These are phyloP conservation scores for Baudoinia panamericana DNA, from an alignment of 495 filamentous ascomycete genomes.

Conservation along the genomic window DNA sequence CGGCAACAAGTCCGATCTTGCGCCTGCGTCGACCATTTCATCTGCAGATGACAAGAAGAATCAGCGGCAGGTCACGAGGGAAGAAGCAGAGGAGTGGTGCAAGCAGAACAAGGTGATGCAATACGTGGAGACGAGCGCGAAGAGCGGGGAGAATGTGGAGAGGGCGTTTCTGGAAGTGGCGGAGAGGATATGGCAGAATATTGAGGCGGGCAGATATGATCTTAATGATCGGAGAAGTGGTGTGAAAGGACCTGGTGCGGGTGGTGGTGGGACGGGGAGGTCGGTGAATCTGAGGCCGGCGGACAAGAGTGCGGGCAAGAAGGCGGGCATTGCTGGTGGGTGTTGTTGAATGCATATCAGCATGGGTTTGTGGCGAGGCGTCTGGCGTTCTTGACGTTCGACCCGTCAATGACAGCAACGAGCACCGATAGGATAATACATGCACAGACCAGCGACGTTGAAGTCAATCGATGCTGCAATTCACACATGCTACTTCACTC, in stretches of 20 bases:
- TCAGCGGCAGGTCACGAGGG: conserved; percentile 59
- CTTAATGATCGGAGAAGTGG: conserved; percentile 85
- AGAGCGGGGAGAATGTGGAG: conserved; percentile 86
- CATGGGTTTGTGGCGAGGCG: not conserved
- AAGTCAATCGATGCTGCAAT: too few relatives aligned
- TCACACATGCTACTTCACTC: too few relatives aligned
- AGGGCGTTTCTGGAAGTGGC: conserved; percentile 84
- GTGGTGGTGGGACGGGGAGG: conserved; percentile 36
- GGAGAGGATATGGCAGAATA: conserved; percentile 87
- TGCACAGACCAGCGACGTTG: too few relatives aligned
- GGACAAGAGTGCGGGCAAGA: conserved; percentile 36
- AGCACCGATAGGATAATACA: too few relatives aligned
- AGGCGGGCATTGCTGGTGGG: conserved; percentile 33
- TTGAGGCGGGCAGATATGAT: conserved; percentile 85
- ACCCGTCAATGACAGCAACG: too few relatives aligned
- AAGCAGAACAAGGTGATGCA: conserved; percentile 63
- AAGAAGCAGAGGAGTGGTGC: conserved; percentile 84
- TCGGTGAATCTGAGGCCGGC: conserved; percentile 48
- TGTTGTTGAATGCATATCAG: conserved; percentile 36
- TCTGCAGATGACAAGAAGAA: conserved; percentile 36
- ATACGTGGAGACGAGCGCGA: conserved; percentile 93
- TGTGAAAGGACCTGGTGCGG: conserved; percentile 63
- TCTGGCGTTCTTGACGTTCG: not conserved
- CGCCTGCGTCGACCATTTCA: conserved; percentile 23
- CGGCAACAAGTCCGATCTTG: conserved; percentile 85